A percentile compares a stretch with the other conserved stretches of the same genome.
These are phyloP conservation scores for Chenopodium suecicum DNA, from an alignment of 148 eudicot genomes.

Conservation along the genomic window DNA sequence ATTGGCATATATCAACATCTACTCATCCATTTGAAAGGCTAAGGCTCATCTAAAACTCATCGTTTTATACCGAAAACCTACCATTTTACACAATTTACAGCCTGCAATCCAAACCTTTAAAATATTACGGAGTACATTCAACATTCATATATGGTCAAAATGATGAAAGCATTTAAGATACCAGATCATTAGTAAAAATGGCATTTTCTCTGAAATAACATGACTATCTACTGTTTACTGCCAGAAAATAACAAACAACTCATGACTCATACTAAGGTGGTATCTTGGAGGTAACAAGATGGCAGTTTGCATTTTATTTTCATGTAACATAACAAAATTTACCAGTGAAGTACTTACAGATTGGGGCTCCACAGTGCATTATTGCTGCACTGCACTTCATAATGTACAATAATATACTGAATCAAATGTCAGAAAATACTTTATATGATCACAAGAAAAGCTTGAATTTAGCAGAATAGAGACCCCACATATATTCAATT, in stretches of 20 bases:
- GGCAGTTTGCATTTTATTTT: constrained; percentile 23
- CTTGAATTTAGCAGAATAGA: constrained; percentile 21
- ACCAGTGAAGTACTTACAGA: constrained; percentile 18
- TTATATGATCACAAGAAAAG: constrained; percentile 30
- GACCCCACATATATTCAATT: constrained; percentile 25
- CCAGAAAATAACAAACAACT: neutral
- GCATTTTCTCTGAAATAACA: neutral
- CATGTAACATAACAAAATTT: constrained; percentile 17
- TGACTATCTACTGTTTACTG: neutral
- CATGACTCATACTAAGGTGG: neutral
- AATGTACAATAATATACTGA: constrained; percentile 18
- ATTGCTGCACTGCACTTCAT: constrained; percentile 16
- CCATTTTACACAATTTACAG: too few relatives aligned
- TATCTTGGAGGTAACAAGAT: constrained; percentile 21
- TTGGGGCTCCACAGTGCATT: constrained; percentile 26
- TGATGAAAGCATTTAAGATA: neutral
- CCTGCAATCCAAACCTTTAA: neutral
- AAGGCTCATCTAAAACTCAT: too few relatives aligned
- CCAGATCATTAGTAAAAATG: neutral
- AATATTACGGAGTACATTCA: neutral
- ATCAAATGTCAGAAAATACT: constrained; percentile 14
- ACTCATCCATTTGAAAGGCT: too few relatives aligned
- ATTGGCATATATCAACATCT: too few relatives aligned
- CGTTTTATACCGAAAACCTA: too few relatives aligned
- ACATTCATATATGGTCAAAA: neutral